Evolutionary conservation across 352 stramenopile species (phyloP), one percentile per base, ranked within the genome.

Genomic region (Pythium folliculosum): DNA sequence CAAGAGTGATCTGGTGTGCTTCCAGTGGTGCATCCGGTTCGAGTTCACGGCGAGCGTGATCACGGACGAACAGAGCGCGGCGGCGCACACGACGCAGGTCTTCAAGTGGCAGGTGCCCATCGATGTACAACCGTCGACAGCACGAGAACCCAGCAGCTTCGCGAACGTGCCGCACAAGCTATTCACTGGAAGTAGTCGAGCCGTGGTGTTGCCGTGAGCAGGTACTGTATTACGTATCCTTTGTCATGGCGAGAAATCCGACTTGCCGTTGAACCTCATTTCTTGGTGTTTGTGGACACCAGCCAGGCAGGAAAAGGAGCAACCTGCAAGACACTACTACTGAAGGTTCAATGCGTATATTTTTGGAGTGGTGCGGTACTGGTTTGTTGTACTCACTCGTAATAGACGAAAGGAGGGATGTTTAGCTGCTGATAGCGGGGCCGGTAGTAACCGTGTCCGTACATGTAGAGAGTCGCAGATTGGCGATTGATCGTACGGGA

Each of bases 41-140:
- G 82, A 88, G 65, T 90, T 90, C 56, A 82, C 75, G 1, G 73
- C 77, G 1, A 70, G 65, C 23, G 70, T 71, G 2, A 40, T 35
- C 25, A 44, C 53, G 16, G 71, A 73, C 19, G 48, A 44, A 22
- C 16, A 23, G 5, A 57, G 16, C 25, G 16, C 32, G n/a, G 32
- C 43, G 48, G 21, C 52, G 1, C 19, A 21, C 5, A 17, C 52
- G 45, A 63, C 64, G 1, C 80, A 88, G 65, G 75, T 65, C 1
- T 88, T 88, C 62, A 72, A 76, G 49, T 88, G 80, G 80, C 77
- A 88, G 13, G 76, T 88, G 13, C 80, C 77, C 5, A 76, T 88
- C 50, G 69, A 86, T 17, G 75, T 88, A 14, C 69, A 77, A 22
- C 70, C 80, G 7, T 52, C 71, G 6, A 59, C 72, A 2, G 60